phyloP scores from a whole-genome alignment of 2,329 filamentous ascomycete genomes.

The Penicillium frequentans region DNA sequence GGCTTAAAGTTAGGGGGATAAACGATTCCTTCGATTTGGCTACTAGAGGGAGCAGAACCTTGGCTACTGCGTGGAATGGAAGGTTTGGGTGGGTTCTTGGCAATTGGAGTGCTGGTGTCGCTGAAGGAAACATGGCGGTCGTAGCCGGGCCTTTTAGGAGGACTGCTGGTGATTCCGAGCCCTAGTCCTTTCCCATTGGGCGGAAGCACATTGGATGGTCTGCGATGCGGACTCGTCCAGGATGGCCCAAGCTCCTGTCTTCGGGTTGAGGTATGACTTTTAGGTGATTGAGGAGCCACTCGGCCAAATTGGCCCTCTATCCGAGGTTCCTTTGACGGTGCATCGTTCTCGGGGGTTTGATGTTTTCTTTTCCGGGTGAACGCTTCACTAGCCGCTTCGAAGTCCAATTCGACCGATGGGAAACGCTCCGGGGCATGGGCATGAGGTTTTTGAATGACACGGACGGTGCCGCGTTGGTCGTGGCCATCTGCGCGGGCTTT shows the following conservation, averaged over 20 bases:
- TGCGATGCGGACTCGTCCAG: background rate
- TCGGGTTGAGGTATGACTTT: background rate
- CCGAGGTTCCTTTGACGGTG: conserved; percentile 28
- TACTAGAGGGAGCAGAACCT: background rate
- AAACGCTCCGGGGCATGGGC: conserved; percentile 27
- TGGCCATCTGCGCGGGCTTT: conserved; percentile 33
- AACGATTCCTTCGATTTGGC: background rate
- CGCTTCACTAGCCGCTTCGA: conserved; percentile 28
- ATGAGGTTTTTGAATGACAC: conserved; percentile 35
- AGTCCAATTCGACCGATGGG: conserved; percentile 38
- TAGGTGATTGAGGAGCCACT: background rate
- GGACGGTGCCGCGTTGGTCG: conserved; percentile 36
- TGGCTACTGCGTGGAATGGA: background rate
- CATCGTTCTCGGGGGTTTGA: conserved; percentile 13
- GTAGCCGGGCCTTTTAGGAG: background rate
- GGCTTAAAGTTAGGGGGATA: background rate
- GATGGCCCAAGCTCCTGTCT: background rate
- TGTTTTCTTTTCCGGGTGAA: conserved; percentile 25
- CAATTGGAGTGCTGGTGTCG: background rate
- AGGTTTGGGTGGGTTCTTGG: background rate
- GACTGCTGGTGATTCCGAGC: background rate
- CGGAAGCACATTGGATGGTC: background rate
- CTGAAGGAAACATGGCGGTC: background rate
- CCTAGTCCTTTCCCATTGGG: background rate
- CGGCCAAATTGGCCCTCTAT: conserved; percentile 7